Conservation (phyloP, 2,329 filamentous ascomycete species). For the Fusarium graminum region DNA sequence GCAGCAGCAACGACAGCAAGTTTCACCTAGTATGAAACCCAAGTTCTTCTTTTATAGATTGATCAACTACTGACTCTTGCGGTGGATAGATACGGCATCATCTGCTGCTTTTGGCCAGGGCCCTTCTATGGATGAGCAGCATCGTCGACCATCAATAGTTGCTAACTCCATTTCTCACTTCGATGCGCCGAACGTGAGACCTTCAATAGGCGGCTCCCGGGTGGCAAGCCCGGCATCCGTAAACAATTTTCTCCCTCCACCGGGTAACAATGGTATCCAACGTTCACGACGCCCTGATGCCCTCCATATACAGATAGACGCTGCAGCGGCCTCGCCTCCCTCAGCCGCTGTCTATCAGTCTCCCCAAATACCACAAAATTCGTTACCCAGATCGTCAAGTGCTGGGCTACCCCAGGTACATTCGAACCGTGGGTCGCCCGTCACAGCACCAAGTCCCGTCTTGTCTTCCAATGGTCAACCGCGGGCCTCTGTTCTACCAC, state of each 20-base stretch:
- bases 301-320: slow-evolving; percentile 17
- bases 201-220: slow-evolving; percentile 6
- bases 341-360: slow-evolving; percentile 20
- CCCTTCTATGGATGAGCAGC: slow-evolving; percentile 16
- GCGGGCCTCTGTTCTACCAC: slow-evolving; percentile 17
- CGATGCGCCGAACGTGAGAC: slow-evolving; percentile 7
- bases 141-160: slow-evolving; percentile 10
- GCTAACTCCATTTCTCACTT: slow-evolving; percentile 24
- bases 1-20: slow-evolving; percentile 8
- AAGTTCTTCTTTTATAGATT: not conserved
- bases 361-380: slow-evolving; percentile 14
- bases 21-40: slow-evolving; percentile 31
- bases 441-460: slow-evolving; percentile 6
- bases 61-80: slow-evolving; percentile 20
- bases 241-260: slow-evolving; percentile 11
- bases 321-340: slow-evolving; percentile 2
- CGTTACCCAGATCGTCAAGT: slow-evolving; percentile 18
- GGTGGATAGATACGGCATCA: slow-evolving; percentile 21
- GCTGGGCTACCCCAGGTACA: slow-evolving; percentile 11
- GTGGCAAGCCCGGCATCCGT: slow-evolving; percentile 19
- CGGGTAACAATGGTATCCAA: slow-evolving; percentile 18
- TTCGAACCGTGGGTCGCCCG: slow-evolving; percentile 19
- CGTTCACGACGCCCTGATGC: slow-evolving; percentile 13
- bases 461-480: slow-evolving; percentile 16
- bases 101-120: slow-evolving; percentile 30